A percentile compares a stretch with the other conserved stretches of the same genome.
Conservation (phyloP, 1,139 yeast genomes). For the Taphrina betulina region DNA sequence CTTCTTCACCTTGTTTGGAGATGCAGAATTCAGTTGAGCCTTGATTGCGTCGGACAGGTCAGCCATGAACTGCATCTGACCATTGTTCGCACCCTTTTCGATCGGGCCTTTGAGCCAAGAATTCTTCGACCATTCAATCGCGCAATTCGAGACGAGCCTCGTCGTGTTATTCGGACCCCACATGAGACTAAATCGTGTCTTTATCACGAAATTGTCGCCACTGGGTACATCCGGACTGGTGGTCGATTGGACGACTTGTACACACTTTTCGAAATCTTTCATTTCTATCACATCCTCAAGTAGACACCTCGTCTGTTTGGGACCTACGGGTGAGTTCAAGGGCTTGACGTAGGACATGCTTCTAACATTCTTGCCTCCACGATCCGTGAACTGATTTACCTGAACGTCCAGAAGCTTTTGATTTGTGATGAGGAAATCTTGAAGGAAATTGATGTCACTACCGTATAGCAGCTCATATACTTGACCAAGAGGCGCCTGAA, state of each 20-base stretch:
- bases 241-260: slow-evolving; percentile 65
- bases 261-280: slow-evolving; percentile 58
- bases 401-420: slow-evolving; percentile 73
- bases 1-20: slow-evolving; percentile 43
- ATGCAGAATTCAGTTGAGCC: slow-evolving; percentile 36
- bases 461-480: slow-evolving; percentile 72
- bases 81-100: slow-evolving; percentile 88
- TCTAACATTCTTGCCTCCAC: slow-evolving; percentile 48
- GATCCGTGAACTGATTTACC: slow-evolving; percentile 52
- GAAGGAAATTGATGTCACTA: slow-evolving; percentile 59
- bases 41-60: slow-evolving; percentile 60
- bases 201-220: slow-evolving; percentile 76
- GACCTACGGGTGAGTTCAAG: slow-evolving; percentile 79
- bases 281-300: slow-evolving; percentile 70
- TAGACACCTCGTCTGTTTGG: slow-evolving; percentile 84
- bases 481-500: slow-evolving; percentile 79
- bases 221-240: slow-evolving; percentile 94
- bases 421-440: slow-evolving; percentile 55
- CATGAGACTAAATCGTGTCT: slow-evolving; percentile 60
- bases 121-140: slow-evolving; percentile 87
- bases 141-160: slow-evolving; percentile 60
- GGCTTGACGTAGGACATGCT: slow-evolving; percentile 76
- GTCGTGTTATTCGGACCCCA: slow-evolving; percentile 80
- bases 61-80: slow-evolving; percentile 73
- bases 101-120: slow-evolving; percentile 74